Evolutionary conservation across 176 grass and related monocot genomes (phyloP).

Genomic region (Tillandsia leiboldiana): DNA sequence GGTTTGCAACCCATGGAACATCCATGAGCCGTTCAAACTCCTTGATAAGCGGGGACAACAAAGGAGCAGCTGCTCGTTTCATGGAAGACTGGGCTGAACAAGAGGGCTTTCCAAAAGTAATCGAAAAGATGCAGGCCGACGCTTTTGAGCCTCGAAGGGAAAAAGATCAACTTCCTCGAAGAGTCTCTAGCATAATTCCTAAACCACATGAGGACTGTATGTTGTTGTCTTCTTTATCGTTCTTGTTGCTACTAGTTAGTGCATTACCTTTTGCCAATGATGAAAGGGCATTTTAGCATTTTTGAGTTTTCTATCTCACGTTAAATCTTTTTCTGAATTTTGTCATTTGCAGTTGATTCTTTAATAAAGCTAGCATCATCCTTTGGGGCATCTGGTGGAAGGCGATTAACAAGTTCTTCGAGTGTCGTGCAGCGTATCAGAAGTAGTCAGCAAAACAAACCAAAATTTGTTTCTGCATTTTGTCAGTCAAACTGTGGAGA

Average conservation of each 20-base stretch:
- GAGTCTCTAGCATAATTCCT: constrained; percentile 78
- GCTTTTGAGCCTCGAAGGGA: constrained; percentile 22
- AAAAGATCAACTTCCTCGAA: constrained; percentile 35
- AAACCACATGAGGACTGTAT: constrained; percentile 70
- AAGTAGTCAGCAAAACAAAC: constrained; percentile 31
- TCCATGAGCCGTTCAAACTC: constrained; percentile 96
- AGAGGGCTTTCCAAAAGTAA: constrained; percentile 42
- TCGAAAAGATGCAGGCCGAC: constrained; percentile 12
- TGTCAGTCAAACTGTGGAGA: constrained; percentile 98
- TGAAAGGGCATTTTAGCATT: background rate
- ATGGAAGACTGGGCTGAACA: constrained; percentile 92
- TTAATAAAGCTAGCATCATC: constrained; percentile 66
- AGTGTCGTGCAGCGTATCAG: constrained; percentile 55
- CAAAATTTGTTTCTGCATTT: constrained; percentile 93
- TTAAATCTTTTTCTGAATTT: constrained; percentile 12
- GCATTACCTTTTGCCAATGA: background rate
- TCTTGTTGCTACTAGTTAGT: background rate
- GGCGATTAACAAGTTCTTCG: constrained; percentile 39
- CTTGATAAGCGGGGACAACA: constrained; percentile 96
- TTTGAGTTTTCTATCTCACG: background rate
- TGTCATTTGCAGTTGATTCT: constrained; percentile 49
- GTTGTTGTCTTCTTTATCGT: constrained; percentile 14
- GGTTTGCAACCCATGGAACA: constrained; percentile 96
- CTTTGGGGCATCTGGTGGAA: constrained; percentile 72
- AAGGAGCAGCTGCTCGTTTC: constrained; percentile 89